Evolutionary conservation across 2,329 filamentous ascomycete genomes (phyloP), one percentile per base, ranked within the genome.

Genomic region (Trichoderma pleuroti): DNA sequence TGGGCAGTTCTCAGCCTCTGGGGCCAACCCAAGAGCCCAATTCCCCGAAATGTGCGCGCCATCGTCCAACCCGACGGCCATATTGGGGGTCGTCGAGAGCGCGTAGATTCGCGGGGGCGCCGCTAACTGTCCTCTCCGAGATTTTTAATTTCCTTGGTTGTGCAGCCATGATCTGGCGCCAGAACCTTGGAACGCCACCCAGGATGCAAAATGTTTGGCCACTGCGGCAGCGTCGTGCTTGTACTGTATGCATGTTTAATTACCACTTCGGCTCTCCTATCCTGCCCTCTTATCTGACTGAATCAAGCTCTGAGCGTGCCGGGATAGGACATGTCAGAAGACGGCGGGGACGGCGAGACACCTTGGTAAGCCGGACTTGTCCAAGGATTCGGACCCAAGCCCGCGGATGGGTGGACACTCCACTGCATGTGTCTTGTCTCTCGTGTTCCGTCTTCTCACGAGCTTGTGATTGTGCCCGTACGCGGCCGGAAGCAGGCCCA

Each of bases 231-330:
- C 54, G 26, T 52, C 34, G 66, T n/a, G n/a, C n/a, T n/a, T n/a
- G n/a, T 52, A 68, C 59, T n/a, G 56, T 34, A 59, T 59, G 56
- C 56, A 59, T 52, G 66, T 60, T 68, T 68, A 68, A 68, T 68
- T 68, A 68, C 26, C 11, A 49, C 24, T 59, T 30, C 30, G 28
- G 30, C 56, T 59, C 56, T 59, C 56, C 28, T 59, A 14, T 59
- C 54, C 32, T 39, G n/a, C 28, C 18, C 24, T 49, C 56, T 54
- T 66, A 66, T 66, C 39, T n/a, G 24, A 26, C 64, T n/a, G 32
- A 54, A 34, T 64, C 28, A 32, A 28, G 30, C 6, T 5, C 56
- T 32, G 24, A 34, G 14, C 34, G 59, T 26, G 24, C 57, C 11
- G 16, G n/a, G 21, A 49, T 21, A 49, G 42, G 42, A 12, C 34